Percentiles rank a stretch among this genome's conserved stretches.
Evolutionary conservation across 306 rosid genomes (phyloP).

Genomic region (Prunus mira): DNA sequence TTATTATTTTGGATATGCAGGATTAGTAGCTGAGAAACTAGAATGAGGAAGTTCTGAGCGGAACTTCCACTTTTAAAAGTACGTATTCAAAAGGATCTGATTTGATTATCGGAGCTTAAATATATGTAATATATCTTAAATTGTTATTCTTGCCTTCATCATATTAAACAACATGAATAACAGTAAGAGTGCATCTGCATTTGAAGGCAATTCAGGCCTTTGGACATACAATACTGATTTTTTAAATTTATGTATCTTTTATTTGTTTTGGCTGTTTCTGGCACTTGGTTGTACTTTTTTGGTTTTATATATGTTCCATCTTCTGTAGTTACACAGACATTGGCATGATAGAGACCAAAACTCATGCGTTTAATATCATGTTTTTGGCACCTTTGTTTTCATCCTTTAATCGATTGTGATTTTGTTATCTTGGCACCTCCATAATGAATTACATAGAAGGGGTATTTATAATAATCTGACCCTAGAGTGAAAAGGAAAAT

Average conservation of each 20-base stretch:
- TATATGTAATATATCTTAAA: constrained; percentile 83
- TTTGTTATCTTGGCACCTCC: too few relatives aligned
- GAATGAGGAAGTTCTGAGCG: constrained; percentile 82
- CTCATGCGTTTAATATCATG: too few relatives aligned
- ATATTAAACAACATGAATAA: constrained; percentile 3
- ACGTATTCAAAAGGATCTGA: constrained; percentile 64
- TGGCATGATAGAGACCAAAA: too few relatives aligned
- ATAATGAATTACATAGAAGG: too few relatives aligned
- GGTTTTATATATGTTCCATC: not conserved
- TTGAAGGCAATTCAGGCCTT: too few relatives aligned
- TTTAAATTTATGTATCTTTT: too few relatives aligned
- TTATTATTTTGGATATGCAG: constrained; percentile 35
- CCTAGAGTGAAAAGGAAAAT: too few relatives aligned
- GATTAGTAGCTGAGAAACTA: constrained; percentile 62
- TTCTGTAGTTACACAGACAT: too few relatives aligned
- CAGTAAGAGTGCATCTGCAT: not conserved
- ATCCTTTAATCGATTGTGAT: too few relatives aligned
- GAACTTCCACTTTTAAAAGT: constrained; percentile 47
- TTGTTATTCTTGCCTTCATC: constrained; percentile 8
- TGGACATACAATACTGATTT: too few relatives aligned
- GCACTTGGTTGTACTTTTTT: not conserved
- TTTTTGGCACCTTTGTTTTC: too few relatives aligned
- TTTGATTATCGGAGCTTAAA: constrained; percentile 85
- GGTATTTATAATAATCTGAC: too few relatives aligned
- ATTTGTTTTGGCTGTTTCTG: not conserved